Conservation (phyloP, 2,329 filamentous ascomycete species). For the Phaeoacremonium minimum region DNA sequence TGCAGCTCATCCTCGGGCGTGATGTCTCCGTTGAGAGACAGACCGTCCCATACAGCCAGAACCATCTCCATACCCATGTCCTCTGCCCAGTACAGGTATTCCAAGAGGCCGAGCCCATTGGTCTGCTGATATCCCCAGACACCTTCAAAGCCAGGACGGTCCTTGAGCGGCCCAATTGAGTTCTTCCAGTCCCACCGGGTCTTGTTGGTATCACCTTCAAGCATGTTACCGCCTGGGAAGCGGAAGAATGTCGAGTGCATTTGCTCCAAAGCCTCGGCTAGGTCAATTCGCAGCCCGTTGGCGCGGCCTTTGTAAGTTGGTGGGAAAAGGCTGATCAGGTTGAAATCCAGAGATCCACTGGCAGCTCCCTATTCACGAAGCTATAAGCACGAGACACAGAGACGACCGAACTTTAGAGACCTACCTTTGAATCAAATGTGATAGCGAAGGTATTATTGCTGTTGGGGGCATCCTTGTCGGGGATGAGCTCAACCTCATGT, state of each 20-base stretch:
- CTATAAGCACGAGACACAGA: neutral
- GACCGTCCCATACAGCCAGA: slow-evolving; percentile 53
- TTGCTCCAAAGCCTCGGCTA: slow-evolving; percentile 47
- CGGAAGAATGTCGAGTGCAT: slow-evolving; percentile 56
- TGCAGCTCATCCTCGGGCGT: slow-evolving; percentile 47
- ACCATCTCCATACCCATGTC: slow-evolving; percentile 54
- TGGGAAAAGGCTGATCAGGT: slow-evolving; percentile 56
- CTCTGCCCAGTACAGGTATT: slow-evolving; percentile 58
- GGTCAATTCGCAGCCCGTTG: slow-evolving; percentile 54
- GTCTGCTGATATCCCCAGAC: slow-evolving; percentile 60
- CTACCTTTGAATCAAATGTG: slow-evolving; percentile 40
- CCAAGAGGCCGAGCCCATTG: slow-evolving; percentile 56
- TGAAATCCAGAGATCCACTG: slow-evolving; percentile 46
- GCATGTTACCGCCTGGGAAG: slow-evolving; percentile 62
- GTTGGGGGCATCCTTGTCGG: slow-evolving; percentile 40
- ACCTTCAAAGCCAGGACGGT: slow-evolving; percentile 50
- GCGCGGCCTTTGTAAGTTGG: slow-evolving; percentile 53
- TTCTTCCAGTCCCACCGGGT: slow-evolving; percentile 49
- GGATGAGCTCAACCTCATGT: slow-evolving; percentile 40
- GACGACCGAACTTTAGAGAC: too few relatives aligned
- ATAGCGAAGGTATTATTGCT: slow-evolving; percentile 53
- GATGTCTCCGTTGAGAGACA: slow-evolving; percentile 48
- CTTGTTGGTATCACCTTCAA: slow-evolving; percentile 40
- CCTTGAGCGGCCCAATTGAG: slow-evolving; percentile 47
- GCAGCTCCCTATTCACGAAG: slow-evolving; percentile 25